phyloP scores from a whole-genome alignment of 1,139 yeast species.

The Eremothecium sinecaudum region DNA sequence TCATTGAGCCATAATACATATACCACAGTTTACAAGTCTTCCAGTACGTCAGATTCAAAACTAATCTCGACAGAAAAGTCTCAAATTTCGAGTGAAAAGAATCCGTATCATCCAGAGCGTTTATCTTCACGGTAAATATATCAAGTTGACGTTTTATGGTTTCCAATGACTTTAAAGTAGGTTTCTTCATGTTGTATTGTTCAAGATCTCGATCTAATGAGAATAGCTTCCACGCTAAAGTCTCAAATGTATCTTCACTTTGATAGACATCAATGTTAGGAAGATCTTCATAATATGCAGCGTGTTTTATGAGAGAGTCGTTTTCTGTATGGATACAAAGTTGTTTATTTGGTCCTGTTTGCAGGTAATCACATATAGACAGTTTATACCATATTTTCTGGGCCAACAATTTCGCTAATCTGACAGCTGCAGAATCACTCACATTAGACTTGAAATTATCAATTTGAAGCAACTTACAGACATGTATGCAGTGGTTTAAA shows the following conservation, averaged over 20 bases:
- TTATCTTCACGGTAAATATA: constrained; percentile 16
- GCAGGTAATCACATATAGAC: constrained; percentile 22
- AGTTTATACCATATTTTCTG: constrained; percentile 26
- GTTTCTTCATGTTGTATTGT: constrained; percentile 18
- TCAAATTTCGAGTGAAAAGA: constrained; percentile 21
- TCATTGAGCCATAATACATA: constrained; percentile 19
- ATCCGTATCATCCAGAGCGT: constrained; percentile 9
- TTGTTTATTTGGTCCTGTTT: constrained; percentile 19
- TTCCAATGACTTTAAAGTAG: constrained; percentile 26
- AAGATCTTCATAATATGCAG: constrained; percentile 18
- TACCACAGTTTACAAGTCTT: constrained; percentile 20
- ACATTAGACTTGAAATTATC: constrained; percentile 16
- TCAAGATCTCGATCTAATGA: constrained; percentile 29
- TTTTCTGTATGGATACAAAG: constrained; percentile 21
- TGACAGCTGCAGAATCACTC: constrained; percentile 18
- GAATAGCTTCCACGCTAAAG: constrained; percentile 25
- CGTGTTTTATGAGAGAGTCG: constrained; percentile 24
- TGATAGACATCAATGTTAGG: constrained; percentile 23
- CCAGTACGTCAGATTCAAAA: constrained; percentile 22
- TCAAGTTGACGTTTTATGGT: constrained; percentile 22
- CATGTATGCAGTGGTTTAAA: constrained; percentile 19
- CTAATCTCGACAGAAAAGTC: constrained; percentile 17
- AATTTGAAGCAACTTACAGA: constrained; percentile 19
- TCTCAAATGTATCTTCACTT: constrained; percentile 25
- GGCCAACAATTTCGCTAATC: constrained; percentile 20